phyloP scores from a whole-genome alignment of 495 filamentous ascomycete genomes.

The Penicillium robsamsonii region DNA sequence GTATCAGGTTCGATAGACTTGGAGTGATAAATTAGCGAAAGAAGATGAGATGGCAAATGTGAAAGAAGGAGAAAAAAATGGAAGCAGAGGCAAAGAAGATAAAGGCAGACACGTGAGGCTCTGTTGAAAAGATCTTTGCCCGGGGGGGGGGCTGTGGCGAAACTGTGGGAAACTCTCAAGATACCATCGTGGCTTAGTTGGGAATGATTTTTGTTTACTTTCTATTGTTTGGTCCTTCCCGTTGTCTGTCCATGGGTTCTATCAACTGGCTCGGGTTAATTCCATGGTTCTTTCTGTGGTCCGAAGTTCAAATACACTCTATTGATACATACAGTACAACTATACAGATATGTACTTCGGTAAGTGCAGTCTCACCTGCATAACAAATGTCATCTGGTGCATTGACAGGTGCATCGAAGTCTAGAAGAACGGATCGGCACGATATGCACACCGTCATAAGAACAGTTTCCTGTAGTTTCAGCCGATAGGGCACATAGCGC shows the following conservation, averaged over 20 bases:
- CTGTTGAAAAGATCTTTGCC: background rate
- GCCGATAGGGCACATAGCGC: background rate
- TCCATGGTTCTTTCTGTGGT: background rate
- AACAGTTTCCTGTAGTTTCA: background rate
- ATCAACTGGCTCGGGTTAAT: background rate
- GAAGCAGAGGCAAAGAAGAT: background rate
- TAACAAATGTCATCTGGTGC: background rate
- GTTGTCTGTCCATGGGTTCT: background rate
- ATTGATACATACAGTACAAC: background rate
- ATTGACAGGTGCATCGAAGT: background rate
- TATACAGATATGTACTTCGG: background rate
- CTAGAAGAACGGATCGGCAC: slow-evolving; percentile 5
- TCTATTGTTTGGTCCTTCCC: slow-evolving; percentile 5
- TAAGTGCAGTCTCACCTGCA: background rate
- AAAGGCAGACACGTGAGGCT: slow-evolving; percentile 19
- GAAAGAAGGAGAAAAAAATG: background rate
- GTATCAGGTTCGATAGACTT: background rate
- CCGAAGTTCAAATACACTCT: background rate
- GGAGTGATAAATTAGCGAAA: background rate
- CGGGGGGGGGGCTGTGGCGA: slow-evolving; percentile 5
- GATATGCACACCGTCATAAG: slow-evolving; percentile 2
- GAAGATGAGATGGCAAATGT: slow-evolving; percentile 1
- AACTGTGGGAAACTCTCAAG: background rate
- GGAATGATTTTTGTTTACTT: background rate
- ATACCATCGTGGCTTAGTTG: slow-evolving; percentile 1